Base-by-base conservation (phyloP, 805 yeast species). In the Blastobotrys peoriensis region DNA sequence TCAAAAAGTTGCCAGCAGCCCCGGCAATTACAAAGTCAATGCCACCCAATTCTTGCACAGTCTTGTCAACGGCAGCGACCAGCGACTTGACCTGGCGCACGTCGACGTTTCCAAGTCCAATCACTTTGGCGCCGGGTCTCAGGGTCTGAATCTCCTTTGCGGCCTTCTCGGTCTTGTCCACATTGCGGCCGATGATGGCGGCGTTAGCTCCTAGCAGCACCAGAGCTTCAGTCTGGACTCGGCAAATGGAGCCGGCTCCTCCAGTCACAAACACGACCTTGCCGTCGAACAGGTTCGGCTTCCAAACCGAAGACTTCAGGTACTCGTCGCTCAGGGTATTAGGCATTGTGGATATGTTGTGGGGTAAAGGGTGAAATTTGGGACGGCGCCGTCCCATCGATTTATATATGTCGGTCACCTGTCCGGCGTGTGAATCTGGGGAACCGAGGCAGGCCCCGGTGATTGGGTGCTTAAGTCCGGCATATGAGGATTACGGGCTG, bases 161-260 rank as follows among this genome's bases (percentile, higher is more conserved):
- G 0, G 83, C 88, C 33, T 63, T 54, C 44, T 69, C 73, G 0
- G 96, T 85, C 54, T 81, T 83, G 36, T 70, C 76, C 23, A 59
- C 67, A 56, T 82, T 81, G 59, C 97, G 75, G 2, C 98, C 96
- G 22, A 91, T 63, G 36, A 91, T 83, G 3, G 85, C 85, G 13
- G 94, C 95, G 57, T 86, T 71, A 43, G 96, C 93, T 3, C 98
- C 98, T 8, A 91, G 67, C 15, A 77, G 65, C 2, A 87, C 83
- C 65, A 91, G 52, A 0, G 95, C 95, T 61, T 86, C 95, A 0
- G 84, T 77, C 63, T 89, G 97, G 4, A 84, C 91, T 39, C 93
- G 70, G 63, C 97, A 89, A 44, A 91, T 89, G n/a, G 95, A 79
- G 9, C 97, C 97, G 2, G 97, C 93, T 10, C 97, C 97, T 4